Conservation (phyloP, 2,329 filamentous ascomycete genomes). For the Phialophora chinensis region DNA sequence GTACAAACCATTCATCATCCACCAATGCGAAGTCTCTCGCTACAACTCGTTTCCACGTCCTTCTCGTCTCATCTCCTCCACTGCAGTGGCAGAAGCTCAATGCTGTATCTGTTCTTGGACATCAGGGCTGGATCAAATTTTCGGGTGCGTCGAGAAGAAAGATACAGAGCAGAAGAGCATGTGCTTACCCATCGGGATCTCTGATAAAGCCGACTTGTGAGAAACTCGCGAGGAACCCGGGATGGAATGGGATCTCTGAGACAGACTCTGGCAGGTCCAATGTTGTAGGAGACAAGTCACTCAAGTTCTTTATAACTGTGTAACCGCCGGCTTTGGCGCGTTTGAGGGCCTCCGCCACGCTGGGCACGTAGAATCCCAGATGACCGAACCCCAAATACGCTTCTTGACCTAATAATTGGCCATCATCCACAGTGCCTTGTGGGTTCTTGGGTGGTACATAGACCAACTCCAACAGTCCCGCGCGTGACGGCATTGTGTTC, state of each 20-base stretch:
- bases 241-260: background rate
- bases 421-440: background rate
- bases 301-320: background rate
- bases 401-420: background rate
- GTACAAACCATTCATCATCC: background rate
- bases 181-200: background rate
- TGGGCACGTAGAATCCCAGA: background rate
- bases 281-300: background rate
- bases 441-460: background rate
- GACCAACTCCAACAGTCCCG: slow-evolving; percentile 15
- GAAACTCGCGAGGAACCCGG: background rate
- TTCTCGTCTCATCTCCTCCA: slow-evolving; percentile 7
- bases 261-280: slow-evolving; percentile 1
- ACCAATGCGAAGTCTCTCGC: background rate
- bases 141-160: background rate
- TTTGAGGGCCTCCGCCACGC: background rate
- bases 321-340: background rate
- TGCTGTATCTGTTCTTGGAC: slow-evolving; percentile 1
- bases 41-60: background rate
- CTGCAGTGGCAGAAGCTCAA: slow-evolving; percentile 12
- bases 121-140: background rate
- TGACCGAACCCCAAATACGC: background rate
- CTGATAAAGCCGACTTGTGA: background rate
- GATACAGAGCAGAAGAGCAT: background rate
- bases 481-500: background rate